These are phyloP conservation scores for Myxozyma geophila DNA, from an alignment of 805 yeast genomes.

Conservation along the genomic window DNA sequence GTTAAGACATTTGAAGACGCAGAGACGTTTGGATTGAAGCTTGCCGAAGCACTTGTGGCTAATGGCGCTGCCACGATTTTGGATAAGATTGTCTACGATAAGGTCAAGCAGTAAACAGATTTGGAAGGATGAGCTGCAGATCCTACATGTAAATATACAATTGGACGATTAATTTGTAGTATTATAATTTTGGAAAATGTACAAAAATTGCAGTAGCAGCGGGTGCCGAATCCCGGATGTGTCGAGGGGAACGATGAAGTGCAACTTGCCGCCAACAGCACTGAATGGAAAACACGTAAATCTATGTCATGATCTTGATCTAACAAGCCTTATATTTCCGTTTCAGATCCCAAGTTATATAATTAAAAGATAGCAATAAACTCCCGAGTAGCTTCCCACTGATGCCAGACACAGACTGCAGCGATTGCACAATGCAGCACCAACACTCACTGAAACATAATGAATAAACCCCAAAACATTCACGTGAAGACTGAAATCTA, in stretches of 20 bases:
- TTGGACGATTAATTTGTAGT: not conserved
- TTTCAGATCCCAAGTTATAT: conserved; percentile 3
- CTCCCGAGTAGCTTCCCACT: conserved; percentile 13
- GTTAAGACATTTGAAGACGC: conserved; percentile 64
- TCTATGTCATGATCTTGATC: not conserved
- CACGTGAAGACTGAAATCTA: not conserved
- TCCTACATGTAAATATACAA: not conserved
- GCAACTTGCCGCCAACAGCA: no score
- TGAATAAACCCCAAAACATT: not conserved
- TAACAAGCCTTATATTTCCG: not conserved
- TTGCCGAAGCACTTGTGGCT: conserved; percentile 69
- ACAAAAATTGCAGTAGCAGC: not conserved
- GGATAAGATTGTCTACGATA: conserved; percentile 65
- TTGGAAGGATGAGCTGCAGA: not conserved
- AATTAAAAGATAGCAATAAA: not conserved
- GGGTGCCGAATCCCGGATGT: no score
- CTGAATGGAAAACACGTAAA: no score
- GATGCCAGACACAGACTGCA: not conserved
- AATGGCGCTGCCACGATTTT: conserved; percentile 84
- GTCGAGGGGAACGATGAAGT: no score
- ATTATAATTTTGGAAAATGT: not conserved
- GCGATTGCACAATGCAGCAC: not conserved
- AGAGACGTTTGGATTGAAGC: conserved; percentile 64
- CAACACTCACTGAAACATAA: not conserved
- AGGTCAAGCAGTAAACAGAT: conserved; percentile 14